Conservation (phyloP, 306 rosid species). For the Fragaria vesca region DNA sequence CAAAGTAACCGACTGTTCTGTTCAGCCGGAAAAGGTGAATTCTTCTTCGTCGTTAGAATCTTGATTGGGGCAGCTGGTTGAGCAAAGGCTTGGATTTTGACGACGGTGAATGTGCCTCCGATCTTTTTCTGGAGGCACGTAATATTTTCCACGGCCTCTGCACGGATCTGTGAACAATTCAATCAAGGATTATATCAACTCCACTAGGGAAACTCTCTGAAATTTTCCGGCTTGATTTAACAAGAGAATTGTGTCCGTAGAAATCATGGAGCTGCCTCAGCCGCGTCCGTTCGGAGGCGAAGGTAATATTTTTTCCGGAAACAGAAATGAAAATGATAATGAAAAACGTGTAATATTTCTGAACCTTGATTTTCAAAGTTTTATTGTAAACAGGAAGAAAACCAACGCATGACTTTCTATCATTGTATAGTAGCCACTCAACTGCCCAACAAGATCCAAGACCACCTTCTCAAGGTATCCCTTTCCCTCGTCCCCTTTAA, state of each 20-base stretch:
- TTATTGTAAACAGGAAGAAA: conserved; percentile 64
- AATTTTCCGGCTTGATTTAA: not conserved
- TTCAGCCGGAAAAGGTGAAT: not conserved
- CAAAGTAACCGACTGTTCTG: not conserved
- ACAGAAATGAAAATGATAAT: not conserved
- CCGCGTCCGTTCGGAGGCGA: conserved; percentile 65
- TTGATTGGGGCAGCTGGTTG: not conserved
- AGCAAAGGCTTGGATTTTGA: not conserved
- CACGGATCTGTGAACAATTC: conserved; percentile 43
- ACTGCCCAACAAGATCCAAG: conserved; percentile 81
- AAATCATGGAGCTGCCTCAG: conserved; percentile 84
- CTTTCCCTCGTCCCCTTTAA: not conserved
- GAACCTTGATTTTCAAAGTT: conserved; percentile 24
- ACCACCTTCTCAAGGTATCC: conserved; percentile 79
- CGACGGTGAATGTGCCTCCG: conserved; percentile 43
- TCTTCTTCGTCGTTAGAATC: not conserved
- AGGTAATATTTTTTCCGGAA: conserved; percentile 43
- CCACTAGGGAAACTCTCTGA: not conserved
- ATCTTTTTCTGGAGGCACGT: conserved; percentile 35
- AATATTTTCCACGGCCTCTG: not conserved
- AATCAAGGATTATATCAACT: not conserved
- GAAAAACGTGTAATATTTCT: conserved; percentile 3
- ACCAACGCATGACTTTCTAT: conserved; percentile 90
- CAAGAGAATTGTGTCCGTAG: not conserved
- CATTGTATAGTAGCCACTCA: conserved; percentile 67